Base-by-base conservation (phyloP, 345 rosid species). In the Salix brachista region DNA sequence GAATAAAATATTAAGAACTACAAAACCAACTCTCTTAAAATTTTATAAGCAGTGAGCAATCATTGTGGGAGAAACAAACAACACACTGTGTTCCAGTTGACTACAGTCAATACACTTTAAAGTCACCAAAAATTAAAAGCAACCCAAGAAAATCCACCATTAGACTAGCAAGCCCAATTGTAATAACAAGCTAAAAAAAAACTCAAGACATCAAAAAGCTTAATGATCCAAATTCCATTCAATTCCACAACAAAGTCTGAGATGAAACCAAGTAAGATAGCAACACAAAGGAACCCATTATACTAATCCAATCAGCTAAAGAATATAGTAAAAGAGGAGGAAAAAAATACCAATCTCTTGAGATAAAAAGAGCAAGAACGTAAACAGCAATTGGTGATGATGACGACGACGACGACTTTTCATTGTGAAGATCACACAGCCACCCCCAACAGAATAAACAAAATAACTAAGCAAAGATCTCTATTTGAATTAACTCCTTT, bases 301-400 rank as follows among this genome's bases (percentile, higher is more conserved):
- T 34, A 70, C 32, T 5, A 72, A 34, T 4, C 41, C 32, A 58
- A 74, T 25, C 6, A 1, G 61, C 21, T 41, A 60, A 70, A 52
- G 13, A 36, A 28, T 9, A 34, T 17, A 42, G n/a, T 8, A 77
- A n/a, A 60, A 65, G 21, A 69, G 72, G 52, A 54, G 12, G 28
- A 21, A 30, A 68, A 75, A 87, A 84, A 78, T 89, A 94, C 97
- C 97, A 64, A 80, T 77, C 44, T 80, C n/a, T 30, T 60, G 80
- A 85, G 44, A 75, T 81, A 79, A 84, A 81, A 83, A 83, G 81
- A 87, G 30, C 79, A 84, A 82, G 70, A 83, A 73, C 69, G 83
- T 71, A 73, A 81, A 71, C 74, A 85, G 81, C 69, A 80, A 44
- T 23, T 4, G 32, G 32, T 30, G 32, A 2, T 77, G 76, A 41